Conservation (phyloP, 768 basidiomycete genomes). For the Hericium rajendrae region DNA sequence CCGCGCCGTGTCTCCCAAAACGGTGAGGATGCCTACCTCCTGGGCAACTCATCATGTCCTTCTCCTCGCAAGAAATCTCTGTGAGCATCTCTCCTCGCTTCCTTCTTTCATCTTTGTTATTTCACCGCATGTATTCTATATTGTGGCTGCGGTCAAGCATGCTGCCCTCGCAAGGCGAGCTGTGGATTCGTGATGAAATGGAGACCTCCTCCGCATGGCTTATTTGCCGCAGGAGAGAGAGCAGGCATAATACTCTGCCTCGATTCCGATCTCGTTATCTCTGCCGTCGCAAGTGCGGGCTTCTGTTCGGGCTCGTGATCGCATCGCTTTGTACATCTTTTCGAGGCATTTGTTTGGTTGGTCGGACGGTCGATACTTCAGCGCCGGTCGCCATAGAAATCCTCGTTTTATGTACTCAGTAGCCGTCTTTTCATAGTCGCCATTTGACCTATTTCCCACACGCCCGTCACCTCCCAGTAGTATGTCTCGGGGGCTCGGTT, state of each 20-base stretch:
- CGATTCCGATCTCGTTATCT: too few species aligned
- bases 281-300: too few species aligned
- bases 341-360: background rate
- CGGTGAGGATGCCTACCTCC: constrained; percentile 5
- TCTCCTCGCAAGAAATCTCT: constrained; percentile 9
- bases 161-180: background rate
- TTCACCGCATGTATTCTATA: background rate
- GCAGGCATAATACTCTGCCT: too few species aligned
- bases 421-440: too few species aligned
- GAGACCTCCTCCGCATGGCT: background rate
- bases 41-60: constrained; percentile 3
- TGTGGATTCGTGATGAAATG: background rate
- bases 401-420: background rate
- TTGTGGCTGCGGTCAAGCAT: background rate
- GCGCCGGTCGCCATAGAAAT: background rate
- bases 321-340: background rate
- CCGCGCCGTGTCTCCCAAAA: constrained; percentile 11
- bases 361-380: background rate
- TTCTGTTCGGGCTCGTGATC: background rate
- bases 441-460: background rate
- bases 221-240: background rate
- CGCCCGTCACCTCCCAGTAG: background rate
- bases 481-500: background rate
- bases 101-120: background rate
- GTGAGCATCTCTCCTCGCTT: constrained; percentile 3